phyloP scores from a whole-genome alignment of 2,329 filamentous ascomycete genomes.

The Emmonsiellopsis sp. region DNA sequence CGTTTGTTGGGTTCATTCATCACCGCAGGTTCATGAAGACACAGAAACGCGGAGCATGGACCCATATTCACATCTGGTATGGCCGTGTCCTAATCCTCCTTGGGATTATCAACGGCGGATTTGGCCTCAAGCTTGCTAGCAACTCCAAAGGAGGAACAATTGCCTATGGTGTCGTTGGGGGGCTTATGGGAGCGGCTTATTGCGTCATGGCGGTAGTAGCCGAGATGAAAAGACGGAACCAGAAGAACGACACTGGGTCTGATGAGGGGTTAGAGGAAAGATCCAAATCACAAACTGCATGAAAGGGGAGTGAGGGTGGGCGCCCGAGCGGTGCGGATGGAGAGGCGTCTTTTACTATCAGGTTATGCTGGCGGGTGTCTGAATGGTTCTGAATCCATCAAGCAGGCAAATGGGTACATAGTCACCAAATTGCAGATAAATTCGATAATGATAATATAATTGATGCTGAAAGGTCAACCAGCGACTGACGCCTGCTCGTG shows the following conservation, averaged over 20 bases:
- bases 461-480: too few relatives aligned
- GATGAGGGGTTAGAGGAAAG: neutral
- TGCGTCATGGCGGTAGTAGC: slow-evolving; percentile 17
- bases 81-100: slow-evolving; percentile 42
- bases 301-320: neutral
- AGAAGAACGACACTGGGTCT: neutral
- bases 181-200: slow-evolving; percentile 37
- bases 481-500: too few relatives aligned
- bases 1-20: slow-evolving; percentile 20
- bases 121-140: slow-evolving; percentile 42
- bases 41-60: slow-evolving; percentile 5
- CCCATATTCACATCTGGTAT: slow-evolving; percentile 44
- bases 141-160: slow-evolving; percentile 31
- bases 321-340: too few relatives aligned
- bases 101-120: slow-evolving; percentile 49
- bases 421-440: too few relatives aligned
- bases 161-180: slow-evolving; percentile 43
- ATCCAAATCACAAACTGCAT: neutral
- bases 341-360: too few relatives aligned
- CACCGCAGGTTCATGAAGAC: slow-evolving; percentile 18
- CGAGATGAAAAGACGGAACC: slow-evolving; percentile 9
- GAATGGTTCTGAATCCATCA: too few relatives aligned
- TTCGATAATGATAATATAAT: too few relatives aligned
- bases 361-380: too few relatives aligned
- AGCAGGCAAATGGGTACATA: too few relatives aligned